Evolutionary conservation across 495 filamentous ascomycete species (phyloP).

Genomic region (Hypomontagnella monticulosa): DNA sequence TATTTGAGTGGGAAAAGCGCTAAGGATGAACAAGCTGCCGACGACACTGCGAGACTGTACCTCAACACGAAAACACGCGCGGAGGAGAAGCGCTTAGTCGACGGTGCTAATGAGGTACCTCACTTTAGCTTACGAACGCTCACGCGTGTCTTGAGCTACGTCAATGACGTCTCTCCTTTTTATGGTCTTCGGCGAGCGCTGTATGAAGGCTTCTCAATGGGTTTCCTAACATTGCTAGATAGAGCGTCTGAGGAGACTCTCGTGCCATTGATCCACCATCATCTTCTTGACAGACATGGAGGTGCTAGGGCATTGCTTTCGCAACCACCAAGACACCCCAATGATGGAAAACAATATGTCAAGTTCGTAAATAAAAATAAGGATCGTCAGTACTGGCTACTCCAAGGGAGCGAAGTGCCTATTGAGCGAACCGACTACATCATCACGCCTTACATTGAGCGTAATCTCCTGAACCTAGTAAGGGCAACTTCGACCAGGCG

Average conservation of each 20-base stretch:
- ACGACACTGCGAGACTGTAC: slow-evolving; percentile 86
- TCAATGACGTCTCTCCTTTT: slow-evolving; percentile 79
- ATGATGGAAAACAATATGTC: slow-evolving; percentile 81
- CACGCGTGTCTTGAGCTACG: slow-evolving; percentile 89
- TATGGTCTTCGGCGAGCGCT: slow-evolving; percentile 90
- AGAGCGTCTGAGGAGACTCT: slow-evolving; percentile 79
- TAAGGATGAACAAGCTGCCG: slow-evolving; percentile 69
- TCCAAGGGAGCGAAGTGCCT: slow-evolving; percentile 69
- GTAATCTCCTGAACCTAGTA: slow-evolving; percentile 92
- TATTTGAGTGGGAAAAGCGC: slow-evolving; percentile 78
- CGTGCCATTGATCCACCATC: slow-evolving; percentile 79
- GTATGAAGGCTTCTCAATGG: slow-evolving; percentile 98
- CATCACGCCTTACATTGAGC: slow-evolving; percentile 92
- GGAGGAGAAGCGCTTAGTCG: slow-evolving; percentile 84
- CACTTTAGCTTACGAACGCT: slow-evolving; percentile 96
- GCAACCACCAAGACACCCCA: slow-evolving; percentile 76
- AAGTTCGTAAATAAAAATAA: slow-evolving; percentile 69
- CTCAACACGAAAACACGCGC: slow-evolving; percentile 83
- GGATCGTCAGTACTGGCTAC: slow-evolving; percentile 89
- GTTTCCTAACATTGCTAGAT: slow-evolving; percentile 87
- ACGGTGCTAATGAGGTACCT: slow-evolving; percentile 91
- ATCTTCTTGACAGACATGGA: slow-evolving; percentile 74
- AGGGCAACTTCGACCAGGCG: slow-evolving; percentile 88
- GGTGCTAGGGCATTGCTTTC: slow-evolving; percentile 74
- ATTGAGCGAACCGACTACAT: slow-evolving; percentile 90